phyloP scores from a whole-genome alignment of 2,329 filamentous ascomycete genomes.

The Sclerotiophoma versabilis region DNA sequence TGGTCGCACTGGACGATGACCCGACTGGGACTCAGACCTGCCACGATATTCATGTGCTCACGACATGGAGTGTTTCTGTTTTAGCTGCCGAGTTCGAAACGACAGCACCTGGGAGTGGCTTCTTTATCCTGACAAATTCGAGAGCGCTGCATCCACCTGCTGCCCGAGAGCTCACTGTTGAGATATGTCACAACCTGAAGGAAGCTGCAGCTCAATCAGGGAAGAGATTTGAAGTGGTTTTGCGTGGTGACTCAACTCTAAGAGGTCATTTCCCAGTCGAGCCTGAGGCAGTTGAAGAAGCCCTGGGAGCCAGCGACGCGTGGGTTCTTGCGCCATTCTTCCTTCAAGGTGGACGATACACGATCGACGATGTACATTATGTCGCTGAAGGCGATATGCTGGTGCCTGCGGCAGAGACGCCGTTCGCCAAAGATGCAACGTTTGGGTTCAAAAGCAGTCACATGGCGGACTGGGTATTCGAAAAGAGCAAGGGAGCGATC shows the following conservation, averaged over 20 bases:
- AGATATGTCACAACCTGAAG: constrained; percentile 61
- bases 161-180: constrained; percentile 57
- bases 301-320: constrained; percentile 59
- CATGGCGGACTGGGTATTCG: constrained; percentile 60
- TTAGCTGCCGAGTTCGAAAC: constrained; percentile 55
- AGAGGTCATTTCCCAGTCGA: constrained; percentile 65
- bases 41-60: constrained; percentile 63
- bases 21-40: constrained; percentile 69
- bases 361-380: constrained; percentile 65
- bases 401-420: constrained; percentile 61
- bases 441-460: constrained; percentile 66
- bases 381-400: constrained; percentile 60
- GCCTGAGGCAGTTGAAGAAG: constrained; percentile 59
- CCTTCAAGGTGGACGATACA: constrained; percentile 64
- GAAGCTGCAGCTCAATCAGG: constrained; percentile 51
- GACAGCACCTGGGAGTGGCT: constrained; percentile 53
- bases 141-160: constrained; percentile 60
- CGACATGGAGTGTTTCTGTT: constrained; percentile 59
- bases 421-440: constrained; percentile 64
- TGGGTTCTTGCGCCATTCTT: constrained; percentile 68
- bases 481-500: constrained; percentile 60
- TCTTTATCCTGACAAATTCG: constrained; percentile 68
- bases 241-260: constrained; percentile 64
- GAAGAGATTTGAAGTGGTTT: constrained; percentile 61
- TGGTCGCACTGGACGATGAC: constrained; percentile 61